phyloP scores from a whole-genome alignment of 202 grass and related monocot species.

The Eragrostis tef region DNA sequence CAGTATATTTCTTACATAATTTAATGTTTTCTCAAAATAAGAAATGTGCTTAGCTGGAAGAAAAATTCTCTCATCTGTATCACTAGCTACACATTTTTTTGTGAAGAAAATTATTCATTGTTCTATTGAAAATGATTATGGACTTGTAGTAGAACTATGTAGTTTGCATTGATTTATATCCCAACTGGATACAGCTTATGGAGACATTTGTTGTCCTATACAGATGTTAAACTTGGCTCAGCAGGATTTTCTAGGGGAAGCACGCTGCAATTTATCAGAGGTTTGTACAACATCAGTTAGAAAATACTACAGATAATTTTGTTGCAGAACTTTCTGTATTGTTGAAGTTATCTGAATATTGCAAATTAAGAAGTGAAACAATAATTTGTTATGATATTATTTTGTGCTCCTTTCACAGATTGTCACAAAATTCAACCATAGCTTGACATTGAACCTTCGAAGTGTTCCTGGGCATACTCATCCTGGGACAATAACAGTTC shows the following conservation, averaged over 20 bases:
- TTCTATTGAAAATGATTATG: background rate
- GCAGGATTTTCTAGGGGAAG: slow-evolving; percentile 91
- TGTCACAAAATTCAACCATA: slow-evolving; percentile 74
- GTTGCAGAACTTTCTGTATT: slow-evolving; percentile 18
- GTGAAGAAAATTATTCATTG: background rate
- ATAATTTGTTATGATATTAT: slow-evolving; percentile 6
- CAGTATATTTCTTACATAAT: background rate
- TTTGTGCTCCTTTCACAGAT: slow-evolving; percentile 62
- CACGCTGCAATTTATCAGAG: slow-evolving; percentile 81
- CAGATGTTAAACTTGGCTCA: slow-evolving; percentile 72
- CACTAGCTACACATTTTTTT: slow-evolving; percentile 1
- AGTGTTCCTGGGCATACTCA: slow-evolving; percentile 42
- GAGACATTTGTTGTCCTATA: slow-evolving; percentile 37
- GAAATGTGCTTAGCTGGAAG: slow-evolving; percentile 2
- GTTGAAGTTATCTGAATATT: slow-evolving; percentile 22
- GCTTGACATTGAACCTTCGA: slow-evolving; percentile 66
- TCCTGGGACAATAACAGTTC: slow-evolving; percentile 62
- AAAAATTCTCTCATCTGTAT: background rate
- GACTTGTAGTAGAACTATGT: background rate
- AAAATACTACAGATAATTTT: slow-evolving; percentile 17
- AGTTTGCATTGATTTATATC: background rate
- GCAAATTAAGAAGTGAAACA: slow-evolving; percentile 20
- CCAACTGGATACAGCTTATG: slow-evolving; percentile 16
- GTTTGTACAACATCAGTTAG: slow-evolving; percentile 43
- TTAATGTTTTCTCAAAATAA: slow-evolving; percentile 23